These are phyloP conservation scores for Talinum fruticosum DNA, from an alignment of 148 eudicot genomes.

Conservation along the genomic window DNA sequence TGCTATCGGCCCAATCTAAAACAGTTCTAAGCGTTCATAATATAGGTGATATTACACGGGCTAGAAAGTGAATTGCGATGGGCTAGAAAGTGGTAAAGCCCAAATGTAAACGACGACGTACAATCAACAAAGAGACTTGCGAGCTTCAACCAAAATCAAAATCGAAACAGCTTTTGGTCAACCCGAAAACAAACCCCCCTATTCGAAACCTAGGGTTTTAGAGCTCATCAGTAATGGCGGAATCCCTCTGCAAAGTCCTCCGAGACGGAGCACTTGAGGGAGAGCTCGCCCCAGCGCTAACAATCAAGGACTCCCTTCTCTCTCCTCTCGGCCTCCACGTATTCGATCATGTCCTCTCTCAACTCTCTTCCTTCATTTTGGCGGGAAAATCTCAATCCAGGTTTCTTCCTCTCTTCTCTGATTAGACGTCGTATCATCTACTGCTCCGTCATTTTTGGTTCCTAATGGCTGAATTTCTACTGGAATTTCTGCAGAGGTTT, in stretches of 20 bases:
- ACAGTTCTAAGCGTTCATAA: too few relatives aligned
- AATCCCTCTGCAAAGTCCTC: slow-evolving; percentile 63
- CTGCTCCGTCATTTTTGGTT: not conserved
- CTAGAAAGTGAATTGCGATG: too few relatives aligned
- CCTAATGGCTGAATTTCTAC: not conserved
- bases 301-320: slow-evolving; percentile 56
- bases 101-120: slow-evolving; percentile 20
- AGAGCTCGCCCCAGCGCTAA: slow-evolving; percentile 74
- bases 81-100: not conserved
- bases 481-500: slow-evolving; percentile 46
- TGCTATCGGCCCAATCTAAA: too few relatives aligned
- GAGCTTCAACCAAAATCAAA: slow-evolving; percentile 9
- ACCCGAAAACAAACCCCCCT: slow-evolving; percentile 18
- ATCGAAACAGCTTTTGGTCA: not conserved
- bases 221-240: slow-evolving; percentile 56
- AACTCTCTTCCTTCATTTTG: slow-evolving; percentile 55
- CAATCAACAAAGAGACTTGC: not conserved
- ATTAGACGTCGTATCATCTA: not conserved
- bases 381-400: slow-evolving; percentile 70
- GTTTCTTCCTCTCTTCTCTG: slow-evolving; percentile 24
- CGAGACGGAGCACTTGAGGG: slow-evolving; percentile 84
- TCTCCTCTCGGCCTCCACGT: slow-evolving; percentile 53
- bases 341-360: slow-evolving; percentile 68
- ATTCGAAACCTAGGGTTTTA: slow-evolving; percentile 33
- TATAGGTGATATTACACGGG: too few relatives aligned